phyloP scores from a whole-genome alignment of 257 asterid genomes.

The Ocimum tenuiflorum region DNA sequence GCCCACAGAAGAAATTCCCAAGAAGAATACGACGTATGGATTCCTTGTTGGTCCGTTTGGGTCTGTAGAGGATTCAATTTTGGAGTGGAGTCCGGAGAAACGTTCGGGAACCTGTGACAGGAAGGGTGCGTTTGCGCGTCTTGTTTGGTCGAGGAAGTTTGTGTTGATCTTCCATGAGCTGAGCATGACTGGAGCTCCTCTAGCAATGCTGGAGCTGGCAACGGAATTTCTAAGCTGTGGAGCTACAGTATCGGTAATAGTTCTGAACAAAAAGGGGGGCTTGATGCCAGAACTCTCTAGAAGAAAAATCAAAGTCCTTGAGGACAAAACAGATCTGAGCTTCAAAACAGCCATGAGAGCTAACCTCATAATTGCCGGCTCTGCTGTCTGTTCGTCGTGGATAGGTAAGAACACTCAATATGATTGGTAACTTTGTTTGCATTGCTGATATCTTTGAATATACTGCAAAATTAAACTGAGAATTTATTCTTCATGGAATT shows the following conservation, averaged over 20 bases:
- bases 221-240: slow-evolving; percentile 97
- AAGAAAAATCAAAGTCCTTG: slow-evolving; percentile 86
- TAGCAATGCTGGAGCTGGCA: slow-evolving; percentile 96
- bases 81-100: slow-evolving; percentile 89
- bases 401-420: slow-evolving; percentile 53
- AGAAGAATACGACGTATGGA: slow-evolving; percentile 66
- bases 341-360: slow-evolving; percentile 92
- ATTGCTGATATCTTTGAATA: neutral
- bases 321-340: slow-evolving; percentile 67
- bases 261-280: slow-evolving; percentile 79
- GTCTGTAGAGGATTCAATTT: slow-evolving; percentile 65
- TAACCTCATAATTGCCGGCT: slow-evolving; percentile 90
- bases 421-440: neutral
- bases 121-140: slow-evolving; percentile 89
- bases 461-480: neutral
- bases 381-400: slow-evolving; percentile 94
- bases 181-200: slow-evolving; percentile 98
- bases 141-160: slow-evolving; percentile 96
- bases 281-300: slow-evolving; percentile 77
- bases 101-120: slow-evolving; percentile 92
- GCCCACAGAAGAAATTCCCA: slow-evolving; percentile 65
- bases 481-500: neutral
- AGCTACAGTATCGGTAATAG: slow-evolving; percentile 74
- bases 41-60: slow-evolving; percentile 91
- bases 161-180: slow-evolving; percentile 89